Conservation (phyloP, 306 rosid species). For the Quercus mongolica region DNA sequence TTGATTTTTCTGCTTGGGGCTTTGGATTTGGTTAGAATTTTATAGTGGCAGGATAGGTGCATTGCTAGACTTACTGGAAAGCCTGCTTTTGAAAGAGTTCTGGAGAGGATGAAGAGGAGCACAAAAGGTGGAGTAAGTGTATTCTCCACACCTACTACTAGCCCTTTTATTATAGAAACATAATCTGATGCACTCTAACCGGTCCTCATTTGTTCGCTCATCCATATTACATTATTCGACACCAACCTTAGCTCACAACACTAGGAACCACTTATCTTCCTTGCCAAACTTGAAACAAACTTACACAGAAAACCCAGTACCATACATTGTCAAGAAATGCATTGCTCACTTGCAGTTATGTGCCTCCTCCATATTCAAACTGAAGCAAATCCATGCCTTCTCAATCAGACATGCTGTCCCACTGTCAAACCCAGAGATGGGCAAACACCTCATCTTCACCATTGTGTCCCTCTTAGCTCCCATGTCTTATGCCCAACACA, state of each 20-base stretch:
- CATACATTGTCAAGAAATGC: constrained; percentile 38
- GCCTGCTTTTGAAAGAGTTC: constrained; percentile 81
- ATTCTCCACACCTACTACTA: not conserved
- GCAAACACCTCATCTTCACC: constrained; percentile 45
- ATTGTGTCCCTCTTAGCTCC: constrained; percentile 47
- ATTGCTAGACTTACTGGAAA: constrained; percentile 44
- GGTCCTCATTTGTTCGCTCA: constrained; percentile 1
- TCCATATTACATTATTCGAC: not conserved
- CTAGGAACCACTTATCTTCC: constrained; percentile 10
- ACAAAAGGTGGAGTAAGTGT: constrained; percentile 64
- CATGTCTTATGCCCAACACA: constrained; percentile 43
- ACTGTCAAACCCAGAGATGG: constrained; percentile 40
- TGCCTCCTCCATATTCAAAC: constrained; percentile 42
- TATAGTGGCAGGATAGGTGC: no score
- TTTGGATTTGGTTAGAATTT: no score
- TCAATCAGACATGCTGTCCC: constrained; percentile 45
- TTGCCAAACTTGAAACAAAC: constrained; percentile 14
- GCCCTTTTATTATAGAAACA: not conserved
- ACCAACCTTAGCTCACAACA: not conserved
- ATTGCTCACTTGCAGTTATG: constrained; percentile 43
- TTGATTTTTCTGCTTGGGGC: no score
- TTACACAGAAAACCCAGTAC: constrained; percentile 16
- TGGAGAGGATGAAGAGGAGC: constrained; percentile 62
- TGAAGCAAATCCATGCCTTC: constrained; percentile 54
- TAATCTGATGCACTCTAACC: not conserved